Percentiles rank a stretch among this genome's conserved stretches.
These are phyloP conservation scores for Geotrichum reessii DNA, from an alignment of 1,139 yeast species.

Conservation along the genomic window DNA sequence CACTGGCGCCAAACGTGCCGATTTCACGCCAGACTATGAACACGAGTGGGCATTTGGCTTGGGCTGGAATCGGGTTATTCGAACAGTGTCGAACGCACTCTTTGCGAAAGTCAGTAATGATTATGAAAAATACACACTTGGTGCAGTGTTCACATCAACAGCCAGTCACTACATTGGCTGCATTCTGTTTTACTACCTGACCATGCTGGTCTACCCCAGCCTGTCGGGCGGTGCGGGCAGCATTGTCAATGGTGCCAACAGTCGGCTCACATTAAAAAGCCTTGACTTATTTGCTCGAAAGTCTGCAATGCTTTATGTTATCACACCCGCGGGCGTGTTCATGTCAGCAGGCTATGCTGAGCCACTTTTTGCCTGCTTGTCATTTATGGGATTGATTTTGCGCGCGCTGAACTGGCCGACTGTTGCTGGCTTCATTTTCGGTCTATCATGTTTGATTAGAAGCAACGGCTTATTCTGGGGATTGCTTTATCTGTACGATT, in stretches of 20 bases:
- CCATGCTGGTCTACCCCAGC: conserved; percentile 38
- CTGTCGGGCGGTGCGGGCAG: conserved; percentile 19
- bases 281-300: conserved; percentile 32
- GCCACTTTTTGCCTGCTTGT: conserved; percentile 59
- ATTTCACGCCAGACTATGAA: conserved; percentile 48
- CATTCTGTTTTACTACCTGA: conserved; percentile 47
- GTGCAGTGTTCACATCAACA: conserved; percentile 48
- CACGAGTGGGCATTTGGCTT: conserved; percentile 90
- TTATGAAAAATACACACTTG: conserved; percentile 40
- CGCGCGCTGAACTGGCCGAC: conserved; percentile 41
- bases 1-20: conserved; percentile 47
- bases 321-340: conserved; percentile 80
- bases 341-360: conserved; percentile 74
- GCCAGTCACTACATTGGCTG: conserved; percentile 48
- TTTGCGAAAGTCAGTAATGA: conserved; percentile 17
- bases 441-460: conserved; percentile 56
- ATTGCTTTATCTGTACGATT: conserved; percentile 55
- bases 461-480: conserved; percentile 78
- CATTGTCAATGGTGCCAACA: conserved; percentile 19
- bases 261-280: neutral
- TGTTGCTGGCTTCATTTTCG: conserved; percentile 54
- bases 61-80: conserved; percentile 59
- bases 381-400: conserved; percentile 53
- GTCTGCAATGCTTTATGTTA: conserved; percentile 46
- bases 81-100: conserved; percentile 21